Percentiles rank a stretch among this genome's conserved stretches.
phyloP scores from a whole-genome alignment of 345 rosid genomes.

The Bruguiera parviflora region DNA sequence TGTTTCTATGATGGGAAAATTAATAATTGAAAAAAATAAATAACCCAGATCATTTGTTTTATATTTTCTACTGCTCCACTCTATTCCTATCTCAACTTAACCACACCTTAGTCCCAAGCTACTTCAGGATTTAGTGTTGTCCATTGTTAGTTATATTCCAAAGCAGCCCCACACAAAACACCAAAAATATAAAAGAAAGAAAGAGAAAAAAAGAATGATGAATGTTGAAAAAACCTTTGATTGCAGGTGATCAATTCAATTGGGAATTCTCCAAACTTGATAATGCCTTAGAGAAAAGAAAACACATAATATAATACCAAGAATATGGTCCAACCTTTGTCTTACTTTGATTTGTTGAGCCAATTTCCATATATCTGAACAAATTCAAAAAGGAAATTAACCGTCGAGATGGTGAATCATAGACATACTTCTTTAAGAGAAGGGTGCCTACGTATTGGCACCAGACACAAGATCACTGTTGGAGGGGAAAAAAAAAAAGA shows the following conservation, averaged over 20 bases:
- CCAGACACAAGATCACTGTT: not conserved
- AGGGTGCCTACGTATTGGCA: not conserved
- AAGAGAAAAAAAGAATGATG: too few species aligned
- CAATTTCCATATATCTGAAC: constrained; percentile 71
- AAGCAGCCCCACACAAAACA: too few species aligned
- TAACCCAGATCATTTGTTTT: not conserved
- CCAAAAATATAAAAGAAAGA: too few species aligned
- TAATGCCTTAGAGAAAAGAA: not conserved
- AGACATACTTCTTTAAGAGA: not conserved
- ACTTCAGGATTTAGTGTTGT: too few species aligned
- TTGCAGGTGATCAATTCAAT: too few species aligned
- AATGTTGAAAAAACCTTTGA: too few species aligned
- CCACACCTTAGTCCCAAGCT: too few species aligned
- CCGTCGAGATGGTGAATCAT: not conserved
- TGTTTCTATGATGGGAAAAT: not conserved
- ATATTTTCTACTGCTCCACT: too few species aligned
- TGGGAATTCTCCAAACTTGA: not conserved
- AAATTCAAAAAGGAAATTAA: constrained; percentile 16
- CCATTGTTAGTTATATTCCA: too few species aligned
- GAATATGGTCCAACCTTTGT: constrained; percentile 67
- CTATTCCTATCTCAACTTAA: too few species aligned
- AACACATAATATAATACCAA: not conserved
- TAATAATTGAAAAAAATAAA: not conserved
- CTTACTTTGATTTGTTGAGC: constrained; percentile 84
- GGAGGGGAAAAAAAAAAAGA: too few species aligned